Conservation (phyloP, 257 asterid species). For the Capsicum baccatum region DNA sequence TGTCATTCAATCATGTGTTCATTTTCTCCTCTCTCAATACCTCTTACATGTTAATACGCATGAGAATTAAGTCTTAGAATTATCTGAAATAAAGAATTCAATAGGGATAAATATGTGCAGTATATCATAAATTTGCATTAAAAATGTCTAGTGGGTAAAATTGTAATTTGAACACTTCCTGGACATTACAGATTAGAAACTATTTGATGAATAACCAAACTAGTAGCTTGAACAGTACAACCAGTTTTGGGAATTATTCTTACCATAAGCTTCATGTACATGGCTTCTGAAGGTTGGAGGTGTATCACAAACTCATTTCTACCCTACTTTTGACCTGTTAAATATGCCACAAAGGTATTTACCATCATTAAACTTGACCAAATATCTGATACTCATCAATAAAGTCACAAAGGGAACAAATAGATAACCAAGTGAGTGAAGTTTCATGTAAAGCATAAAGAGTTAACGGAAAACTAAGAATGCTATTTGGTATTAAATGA, state of each 20-base stretch:
- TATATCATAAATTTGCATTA: too few species aligned
- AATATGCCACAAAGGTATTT: conserved; percentile 32
- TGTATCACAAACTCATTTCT: conserved; percentile 96
- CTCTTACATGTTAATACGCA: too few species aligned
- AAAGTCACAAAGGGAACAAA: conserved; percentile 1
- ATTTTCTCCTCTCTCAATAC: background rate
- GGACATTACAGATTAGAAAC: background rate
- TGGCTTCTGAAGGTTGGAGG: conserved; percentile 96
- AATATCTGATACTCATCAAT: conserved; percentile 10
- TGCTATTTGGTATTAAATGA: background rate
- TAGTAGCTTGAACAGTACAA: background rate
- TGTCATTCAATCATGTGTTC: background rate
- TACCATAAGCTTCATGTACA: conserved; percentile 95
- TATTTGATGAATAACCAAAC: conserved; percentile 3
- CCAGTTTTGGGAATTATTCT: background rate
- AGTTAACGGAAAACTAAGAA: background rate
- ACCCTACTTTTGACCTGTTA: conserved; percentile 84
- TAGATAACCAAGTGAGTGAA: background rate
- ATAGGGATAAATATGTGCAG: too few species aligned
- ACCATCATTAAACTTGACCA: conserved; percentile 24
- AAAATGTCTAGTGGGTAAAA: too few species aligned
- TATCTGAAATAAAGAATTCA: too few species aligned
- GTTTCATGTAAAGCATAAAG: background rate
- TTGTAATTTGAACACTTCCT: conserved; percentile 3
- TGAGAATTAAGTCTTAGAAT: too few species aligned